Base-by-base conservation (phyloP, 495 filamentous ascomycete species). In the Annulohypoxylon maeteangense region DNA sequence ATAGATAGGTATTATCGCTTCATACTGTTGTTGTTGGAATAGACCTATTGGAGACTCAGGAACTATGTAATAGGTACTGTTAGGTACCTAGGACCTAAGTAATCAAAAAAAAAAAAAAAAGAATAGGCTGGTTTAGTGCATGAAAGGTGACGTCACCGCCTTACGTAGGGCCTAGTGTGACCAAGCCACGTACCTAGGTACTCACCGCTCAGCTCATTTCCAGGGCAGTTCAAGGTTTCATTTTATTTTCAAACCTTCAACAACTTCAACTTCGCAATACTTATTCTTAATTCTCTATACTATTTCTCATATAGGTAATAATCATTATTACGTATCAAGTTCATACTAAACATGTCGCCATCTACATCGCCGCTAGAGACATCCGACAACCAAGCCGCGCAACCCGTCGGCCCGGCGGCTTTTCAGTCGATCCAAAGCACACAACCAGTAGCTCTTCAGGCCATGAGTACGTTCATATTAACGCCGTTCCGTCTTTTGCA, bases 391-490 rank as follows among this genome's bases (percentile, higher is more conserved):
- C 69, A 61, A 25, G 47, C 55, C 60, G 54, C 64, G 45, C 59
- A 47, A 65, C 20, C 70, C 7, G 60, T 18, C 20, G 54, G 16
- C 18, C 36, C 64, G 16, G 16, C 64, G 0, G 20, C 44, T 42
- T 23, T 53, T 38, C 69, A 68, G 29, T 42, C 64, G 22, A 27
- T 78, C 18, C 77, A 80, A 23, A 74, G 66, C 7, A 51, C 75
- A 7, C 80, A 81, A 44, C 80, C 80, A 1, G 57, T 65, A 5
- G 65, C 65, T 44, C 62, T 76, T 2, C 76, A 76, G 25, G 70
- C 79, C 14, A 81, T 81, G 80, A 68, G 80, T 81, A 72, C 1
- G 79, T 60, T 12, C 5, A 16, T 20, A 14, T 14, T 40, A n/a
- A 34, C n/a, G n/a, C n/a, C n/a, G n/a, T n/a, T n/a, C n/a, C n/a